phyloP scores from a whole-genome alignment of 768 basidiomycete species.

The Amanita subjunquillea region DNA sequence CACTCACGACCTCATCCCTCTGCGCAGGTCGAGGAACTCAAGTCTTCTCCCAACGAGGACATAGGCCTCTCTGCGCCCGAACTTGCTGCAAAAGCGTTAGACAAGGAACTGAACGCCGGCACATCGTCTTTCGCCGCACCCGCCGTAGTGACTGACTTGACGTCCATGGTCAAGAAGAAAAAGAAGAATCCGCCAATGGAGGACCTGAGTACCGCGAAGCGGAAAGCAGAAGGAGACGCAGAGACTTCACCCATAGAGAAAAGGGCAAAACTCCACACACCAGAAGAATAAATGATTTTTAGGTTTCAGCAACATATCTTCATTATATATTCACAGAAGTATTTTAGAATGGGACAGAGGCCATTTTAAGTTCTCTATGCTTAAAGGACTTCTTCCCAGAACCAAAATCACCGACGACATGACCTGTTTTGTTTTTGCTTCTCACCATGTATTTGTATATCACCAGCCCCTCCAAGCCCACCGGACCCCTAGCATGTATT shows the following conservation, averaged over 20 bases:
- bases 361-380: slow-evolving; percentile 40
- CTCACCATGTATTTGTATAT: slow-evolving; percentile 94
- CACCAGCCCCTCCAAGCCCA: slow-evolving; percentile 86
- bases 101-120: slow-evolving; percentile 52
- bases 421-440: slow-evolving; percentile 65
- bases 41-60: slow-evolving; percentile 61
- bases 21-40: slow-evolving; percentile 80
- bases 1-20: not conserved
- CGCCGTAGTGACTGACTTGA: slow-evolving; percentile 68
- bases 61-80: slow-evolving; percentile 50
- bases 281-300: slow-evolving; percentile 11
- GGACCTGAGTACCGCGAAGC: slow-evolving; percentile 35
- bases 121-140: slow-evolving; percentile 22
- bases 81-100: slow-evolving; percentile 61
- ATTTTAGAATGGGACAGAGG: slow-evolving; percentile 34
- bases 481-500: slow-evolving; percentile 94
- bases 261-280: slow-evolving; percentile 48
- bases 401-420: slow-evolving; percentile 84
- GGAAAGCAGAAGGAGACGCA: slow-evolving; percentile 59
- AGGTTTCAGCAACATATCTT: not conserved
- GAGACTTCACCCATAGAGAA: slow-evolving; percentile 44
- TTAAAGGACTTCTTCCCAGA: slow-evolving; percentile 66
- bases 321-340: not conserved
- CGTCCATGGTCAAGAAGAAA: slow-evolving; percentile 82
- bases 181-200: slow-evolving; percentile 48